Evolutionary conservation across 495 filamentous ascomycete genomes (phyloP).

Genomic region (Lineolata rhizophorae): DNA sequence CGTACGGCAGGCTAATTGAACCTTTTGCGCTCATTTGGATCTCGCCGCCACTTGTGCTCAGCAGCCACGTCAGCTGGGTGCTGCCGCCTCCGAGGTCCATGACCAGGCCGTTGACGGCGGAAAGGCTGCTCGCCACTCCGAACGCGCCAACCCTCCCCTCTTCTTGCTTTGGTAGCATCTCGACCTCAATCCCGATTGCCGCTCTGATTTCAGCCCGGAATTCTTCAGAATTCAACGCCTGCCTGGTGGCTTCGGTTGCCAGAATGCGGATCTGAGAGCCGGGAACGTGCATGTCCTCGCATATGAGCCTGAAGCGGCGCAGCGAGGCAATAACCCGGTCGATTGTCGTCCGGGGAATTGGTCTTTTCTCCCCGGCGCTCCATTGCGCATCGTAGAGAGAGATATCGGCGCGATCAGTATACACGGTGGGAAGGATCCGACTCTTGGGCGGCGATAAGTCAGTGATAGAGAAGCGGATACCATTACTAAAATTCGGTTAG

Average conservation of each 20-base stretch:
- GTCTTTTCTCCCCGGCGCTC: constrained; percentile 17
- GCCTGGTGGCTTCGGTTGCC: constrained; percentile 75
- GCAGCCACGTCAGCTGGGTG: constrained; percentile 73
- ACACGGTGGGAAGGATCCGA: constrained; percentile 55
- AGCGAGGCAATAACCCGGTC: constrained; percentile 37
- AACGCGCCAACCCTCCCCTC: constrained; percentile 69
- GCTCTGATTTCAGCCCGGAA: constrained; percentile 41
- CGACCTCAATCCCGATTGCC: constrained; percentile 39
- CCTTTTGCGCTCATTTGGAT: constrained; percentile 27
- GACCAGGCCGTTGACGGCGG: constrained; percentile 43
- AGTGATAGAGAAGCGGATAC: constrained; percentile 82
- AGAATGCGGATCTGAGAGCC: constrained; percentile 43
- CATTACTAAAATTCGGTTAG: constrained; percentile 41
- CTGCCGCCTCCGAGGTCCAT: constrained; percentile 85
- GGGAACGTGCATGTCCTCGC: constrained; percentile 44
- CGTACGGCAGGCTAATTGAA: constrained; percentile 50
- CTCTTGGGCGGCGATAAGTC: constrained; percentile 45
- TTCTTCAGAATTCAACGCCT: constrained; percentile 46
- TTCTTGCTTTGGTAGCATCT: constrained; percentile 53
- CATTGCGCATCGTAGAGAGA: constrained; percentile 79
- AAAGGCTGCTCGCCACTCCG: constrained; percentile 60
- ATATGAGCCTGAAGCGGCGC: constrained; percentile 50
- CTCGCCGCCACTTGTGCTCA: constrained; percentile 26
- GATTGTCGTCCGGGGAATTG: constrained; percentile 44
- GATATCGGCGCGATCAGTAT: constrained; percentile 54